Evolutionary conservation across 2,329 filamentous ascomycete species (phyloP).

Genomic region (Trichophaea hybrida): DNA sequence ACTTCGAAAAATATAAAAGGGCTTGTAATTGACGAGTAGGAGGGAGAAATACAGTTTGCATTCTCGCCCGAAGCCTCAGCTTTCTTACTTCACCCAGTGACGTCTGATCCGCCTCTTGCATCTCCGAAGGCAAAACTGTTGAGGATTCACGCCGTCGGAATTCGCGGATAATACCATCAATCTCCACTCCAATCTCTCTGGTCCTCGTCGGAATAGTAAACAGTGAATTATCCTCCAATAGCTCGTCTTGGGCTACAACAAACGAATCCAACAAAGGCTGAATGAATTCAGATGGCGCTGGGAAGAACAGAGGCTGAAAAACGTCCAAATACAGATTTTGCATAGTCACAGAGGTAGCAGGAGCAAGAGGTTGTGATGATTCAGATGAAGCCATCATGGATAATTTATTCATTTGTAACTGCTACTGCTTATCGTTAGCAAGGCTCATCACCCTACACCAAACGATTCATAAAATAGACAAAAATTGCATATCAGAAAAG

Average conservation of each 20-base stretch:
- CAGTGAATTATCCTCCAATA: slow-evolving; percentile 23
- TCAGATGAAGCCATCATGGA: neutral
- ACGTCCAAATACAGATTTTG: slow-evolving; percentile 2
- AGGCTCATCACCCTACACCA: neutral
- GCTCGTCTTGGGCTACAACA: slow-evolving; percentile 22
- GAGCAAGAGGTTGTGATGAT: neutral
- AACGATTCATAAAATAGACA: neutral
- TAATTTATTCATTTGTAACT: neutral
- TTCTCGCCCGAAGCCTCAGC: slow-evolving; percentile 19
- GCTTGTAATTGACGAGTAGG: no score
- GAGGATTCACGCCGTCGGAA: slow-evolving; percentile 6
- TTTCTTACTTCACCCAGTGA: slow-evolving; percentile 18
- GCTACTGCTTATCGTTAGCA: neutral
- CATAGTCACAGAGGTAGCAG: slow-evolving; percentile 3
- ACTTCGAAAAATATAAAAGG: no score
- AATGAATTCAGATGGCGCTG: slow-evolving; percentile 20
- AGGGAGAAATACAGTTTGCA: slow-evolving; percentile 15
- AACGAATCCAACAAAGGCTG: slow-evolving; percentile 25
- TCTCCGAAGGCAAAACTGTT: slow-evolving; percentile 1
- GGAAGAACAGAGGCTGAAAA: slow-evolving; percentile 12
- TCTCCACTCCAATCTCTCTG: slow-evolving; percentile 22
- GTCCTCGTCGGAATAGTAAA: slow-evolving; percentile 23
- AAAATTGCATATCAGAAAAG: slow-evolving; percentile 5
- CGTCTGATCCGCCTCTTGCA: slow-evolving; percentile 2
- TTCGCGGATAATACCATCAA: slow-evolving; percentile 22